Base-by-base conservation (phyloP, 805 yeast species). In the Metschnikowia orientalis region DNA sequence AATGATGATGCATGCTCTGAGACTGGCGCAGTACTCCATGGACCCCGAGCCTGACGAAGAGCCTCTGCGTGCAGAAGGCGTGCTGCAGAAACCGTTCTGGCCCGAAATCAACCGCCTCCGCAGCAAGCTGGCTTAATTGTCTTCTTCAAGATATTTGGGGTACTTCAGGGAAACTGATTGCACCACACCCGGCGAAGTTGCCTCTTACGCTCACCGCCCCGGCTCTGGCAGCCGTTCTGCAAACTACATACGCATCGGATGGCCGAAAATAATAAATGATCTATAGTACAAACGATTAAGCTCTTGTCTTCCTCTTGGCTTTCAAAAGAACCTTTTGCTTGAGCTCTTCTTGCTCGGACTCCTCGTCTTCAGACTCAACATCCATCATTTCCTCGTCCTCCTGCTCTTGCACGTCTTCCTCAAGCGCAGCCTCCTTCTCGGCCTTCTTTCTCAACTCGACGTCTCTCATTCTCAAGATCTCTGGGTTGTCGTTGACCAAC, bases 401-500 rank as follows among this genome's bases (percentile, higher is more conserved):
- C 16, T 33, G 48, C 13, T 48, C 57, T 16, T 22, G 32, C 5
- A 58, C 71, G 51, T 57, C 66, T 29, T 59, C 68, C 35, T 63
- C 74, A 5, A 32, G 34, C 4, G 38, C 41, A 35, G 64, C 79
- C 55, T 63, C 77, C 64, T 73, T 83, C 48, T 89, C 88, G 36
- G 79, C 77, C 63, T 69, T 74, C 59, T 79, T 77, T 54, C 85
- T 79, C 45, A 87, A 63, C 68, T 89, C 97, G 37, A 89, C 96
- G 23, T 88, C 97, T 71, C 97, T 84, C 75, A 87, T 78, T 62
- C 77, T 83, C 66, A 92, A 73, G 57, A 90, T 69, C 57, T 84
- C 95, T 48, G 95, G 95, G 67, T 92, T 77, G 37, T 76, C 68
- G 57, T 81, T 95, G 30, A 92, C 92, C 56, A 92, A 73, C 65